Base-by-base conservation (phyloP, 108 stramenopile genomes). In the Parmales sp. region DNA sequence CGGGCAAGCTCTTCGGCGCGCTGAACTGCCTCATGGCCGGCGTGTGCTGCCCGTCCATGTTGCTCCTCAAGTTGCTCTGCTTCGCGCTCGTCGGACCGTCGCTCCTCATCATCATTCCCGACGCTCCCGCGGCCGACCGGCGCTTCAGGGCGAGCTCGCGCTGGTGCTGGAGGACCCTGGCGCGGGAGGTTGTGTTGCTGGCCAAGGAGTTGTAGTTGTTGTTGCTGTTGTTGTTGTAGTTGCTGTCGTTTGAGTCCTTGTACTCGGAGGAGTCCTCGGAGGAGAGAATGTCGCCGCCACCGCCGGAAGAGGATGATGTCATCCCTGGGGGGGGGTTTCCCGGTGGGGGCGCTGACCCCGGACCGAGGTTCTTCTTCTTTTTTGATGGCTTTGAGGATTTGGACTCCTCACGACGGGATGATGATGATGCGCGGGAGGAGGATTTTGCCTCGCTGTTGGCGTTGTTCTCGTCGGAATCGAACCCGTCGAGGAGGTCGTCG, bases 11-110 rank as follows among this genome's bases (percentile, higher is more conserved):
- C 45, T 45, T 26, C 45, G 66, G 66, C 34, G 66, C 66, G 13
- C 6, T 13, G 31, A 67, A 67, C 45, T 67, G 66, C 44, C 44
- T 45, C 29, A 67, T 45, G 26, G 44, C 66, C 16, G 66, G 66
- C 23, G 66, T 67, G 66, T 45, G 31, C 26, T 67, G 66, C 25
- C 39, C 23, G 2, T 46, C 44, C 26, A 45, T 26, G 18, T 11
- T 6, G 7, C 18, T 22, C 39, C n/a, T 31, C 25, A 65, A 23
- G 64, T 39, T 39, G 64, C 18, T 5, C n/a, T n/a, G n/a, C n/a
- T n/a, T n/a, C 20, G 18, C 50, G 13, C 31, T 28, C 29, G 37
- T 23, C 31, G 54, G 54, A 34, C 54, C 54, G 31, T 60, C 66
- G 25, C 39, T 28, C 25, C 66, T 20, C 45, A 48, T 48, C 66